Conservation (phyloP, 768 basidiomycete genomes). For the Boletus rex-veris region DNA sequence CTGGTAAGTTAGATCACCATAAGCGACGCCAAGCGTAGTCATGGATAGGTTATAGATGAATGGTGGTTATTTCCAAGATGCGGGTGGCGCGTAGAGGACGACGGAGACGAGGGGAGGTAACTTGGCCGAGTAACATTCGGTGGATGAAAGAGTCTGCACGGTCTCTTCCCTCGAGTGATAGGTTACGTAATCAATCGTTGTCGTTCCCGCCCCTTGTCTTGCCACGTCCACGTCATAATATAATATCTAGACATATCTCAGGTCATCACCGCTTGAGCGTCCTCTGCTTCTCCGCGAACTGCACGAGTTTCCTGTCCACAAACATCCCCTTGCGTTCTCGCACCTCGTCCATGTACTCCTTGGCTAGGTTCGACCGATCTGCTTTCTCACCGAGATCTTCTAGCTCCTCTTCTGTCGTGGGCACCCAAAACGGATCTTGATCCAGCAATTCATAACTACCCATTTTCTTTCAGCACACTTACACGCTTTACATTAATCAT, state of each 20-base stretch:
- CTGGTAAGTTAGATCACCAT: constrained; percentile 20
- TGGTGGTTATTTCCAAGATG: not conserved
- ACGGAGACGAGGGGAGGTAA: constrained; percentile 5
- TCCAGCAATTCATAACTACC: constrained; percentile 87
- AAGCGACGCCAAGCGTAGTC: constrained; percentile 25
- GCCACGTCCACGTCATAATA: constrained; percentile 12
- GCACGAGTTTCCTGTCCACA: constrained; percentile 91
- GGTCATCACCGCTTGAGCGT: constrained; percentile 60
- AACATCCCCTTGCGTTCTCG: constrained; percentile 94
- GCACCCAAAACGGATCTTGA: constrained; percentile 96
- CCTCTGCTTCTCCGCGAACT: constrained; percentile 96
- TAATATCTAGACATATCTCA: not conserved
- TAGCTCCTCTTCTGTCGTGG: constrained; percentile 93
- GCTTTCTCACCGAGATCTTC: constrained; percentile 97
- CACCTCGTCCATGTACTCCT: constrained; percentile 87
- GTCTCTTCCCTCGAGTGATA: constrained; percentile 6
- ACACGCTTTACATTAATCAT: not conserved
- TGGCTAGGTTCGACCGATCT: constrained; percentile 90
- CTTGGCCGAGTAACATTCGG: constrained; percentile 17
- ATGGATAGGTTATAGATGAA: constrained; percentile 14
- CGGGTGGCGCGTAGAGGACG: constrained; percentile 6
- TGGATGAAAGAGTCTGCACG: constrained; percentile 11
- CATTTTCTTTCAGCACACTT: constrained; percentile 15
- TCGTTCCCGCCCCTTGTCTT: constrained; percentile 5
- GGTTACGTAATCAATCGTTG: constrained; percentile 24